phyloP scores from a whole-genome alignment of 192 early-diverging fungal species.

The Mortierella hygrophila region DNA sequence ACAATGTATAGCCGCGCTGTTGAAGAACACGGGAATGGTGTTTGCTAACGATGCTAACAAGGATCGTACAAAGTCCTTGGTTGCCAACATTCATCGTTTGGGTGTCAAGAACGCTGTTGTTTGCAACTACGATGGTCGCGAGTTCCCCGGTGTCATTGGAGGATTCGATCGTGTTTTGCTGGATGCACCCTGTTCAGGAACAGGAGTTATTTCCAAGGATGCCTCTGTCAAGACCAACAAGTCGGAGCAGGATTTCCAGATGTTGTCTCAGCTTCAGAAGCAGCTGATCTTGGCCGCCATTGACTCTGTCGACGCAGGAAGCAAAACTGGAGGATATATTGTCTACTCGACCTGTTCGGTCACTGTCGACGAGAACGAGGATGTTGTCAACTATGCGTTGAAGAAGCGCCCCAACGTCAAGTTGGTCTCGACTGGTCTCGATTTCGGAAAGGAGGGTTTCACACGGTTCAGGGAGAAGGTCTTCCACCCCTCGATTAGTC shows the following conservation, averaged over 20 bases:
- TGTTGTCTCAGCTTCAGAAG: constrained; percentile 95
- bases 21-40: constrained; percentile 97
- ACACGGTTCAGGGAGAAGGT: constrained; percentile 85
- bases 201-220: constrained; percentile 99
- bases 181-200: constrained; percentile 99
- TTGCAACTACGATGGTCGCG: constrained; percentile 97
- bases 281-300: constrained; percentile 97
- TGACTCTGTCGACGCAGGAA: constrained; percentile 94
- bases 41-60: constrained; percentile 98
- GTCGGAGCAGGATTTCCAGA: constrained; percentile 89
- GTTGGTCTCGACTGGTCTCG: constrained; percentile 89
- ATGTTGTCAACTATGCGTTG: constrained; percentile 95
- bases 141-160: constrained; percentile 97
- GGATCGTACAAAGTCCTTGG: constrained; percentile 91
- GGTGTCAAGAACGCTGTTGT: constrained; percentile 90
- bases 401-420: constrained; percentile 94
- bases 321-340: constrained; percentile 94
- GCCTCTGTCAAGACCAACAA: constrained; percentile 97
- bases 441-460: constrained; percentile 97
- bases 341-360: constrained; percentile 99
- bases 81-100: constrained; percentile 92
- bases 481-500: constrained; percentile 86
- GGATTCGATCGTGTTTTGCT: constrained; percentile 97
- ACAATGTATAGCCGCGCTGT: constrained; percentile 74
- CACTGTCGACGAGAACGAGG: constrained; percentile 98